Conservation (phyloP, 495 filamentous ascomycete genomes). For the Penicillium coffeae region DNA sequence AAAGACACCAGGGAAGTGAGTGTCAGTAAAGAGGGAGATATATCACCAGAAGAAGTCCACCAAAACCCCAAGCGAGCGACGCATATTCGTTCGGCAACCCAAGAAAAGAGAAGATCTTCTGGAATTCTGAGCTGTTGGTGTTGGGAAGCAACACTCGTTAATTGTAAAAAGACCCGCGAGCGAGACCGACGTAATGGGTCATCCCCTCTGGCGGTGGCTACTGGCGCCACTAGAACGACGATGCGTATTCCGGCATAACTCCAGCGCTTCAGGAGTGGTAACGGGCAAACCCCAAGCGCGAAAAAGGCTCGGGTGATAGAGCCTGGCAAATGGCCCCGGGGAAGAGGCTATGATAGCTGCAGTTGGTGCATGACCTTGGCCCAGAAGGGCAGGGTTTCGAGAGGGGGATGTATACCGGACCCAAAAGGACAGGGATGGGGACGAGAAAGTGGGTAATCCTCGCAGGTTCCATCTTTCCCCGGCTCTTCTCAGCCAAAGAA, state of each 20-base stretch:
- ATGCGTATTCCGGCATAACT: constrained; percentile 7
- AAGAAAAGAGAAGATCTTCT: constrained; percentile 25
- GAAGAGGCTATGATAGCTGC: constrained; percentile 16
- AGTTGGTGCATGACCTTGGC: constrained; percentile 14
- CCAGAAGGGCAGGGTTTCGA: neutral
- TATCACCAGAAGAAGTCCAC: constrained; percentile 18
- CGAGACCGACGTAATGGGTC: constrained; percentile 33
- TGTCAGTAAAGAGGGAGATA: constrained; percentile 24
- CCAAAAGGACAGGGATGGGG: constrained; percentile 1
- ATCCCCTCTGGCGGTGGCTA: constrained; percentile 26
- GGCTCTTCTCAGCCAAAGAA: constrained; percentile 4
- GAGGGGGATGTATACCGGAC: neutral
- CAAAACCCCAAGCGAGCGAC: constrained; percentile 11
- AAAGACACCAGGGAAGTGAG: constrained; percentile 3
- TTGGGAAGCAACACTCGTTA: constrained; percentile 5
- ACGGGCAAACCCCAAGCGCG: constrained; percentile 10
- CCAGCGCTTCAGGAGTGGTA: constrained; percentile 14
- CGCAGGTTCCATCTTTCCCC: constrained; percentile 3
- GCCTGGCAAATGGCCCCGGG: constrained; percentile 1
- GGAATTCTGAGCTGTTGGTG: constrained; percentile 10
- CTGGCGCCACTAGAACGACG: constrained; percentile 12
- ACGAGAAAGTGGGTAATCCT: constrained; percentile 8
- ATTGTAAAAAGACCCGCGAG: constrained; percentile 20
- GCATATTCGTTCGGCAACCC: constrained; percentile 16
- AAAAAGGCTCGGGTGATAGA: constrained; percentile 4